These are phyloP conservation scores for Brassica balearica DNA, from an alignment of 441 rosid species.

Conservation along the genomic window DNA sequence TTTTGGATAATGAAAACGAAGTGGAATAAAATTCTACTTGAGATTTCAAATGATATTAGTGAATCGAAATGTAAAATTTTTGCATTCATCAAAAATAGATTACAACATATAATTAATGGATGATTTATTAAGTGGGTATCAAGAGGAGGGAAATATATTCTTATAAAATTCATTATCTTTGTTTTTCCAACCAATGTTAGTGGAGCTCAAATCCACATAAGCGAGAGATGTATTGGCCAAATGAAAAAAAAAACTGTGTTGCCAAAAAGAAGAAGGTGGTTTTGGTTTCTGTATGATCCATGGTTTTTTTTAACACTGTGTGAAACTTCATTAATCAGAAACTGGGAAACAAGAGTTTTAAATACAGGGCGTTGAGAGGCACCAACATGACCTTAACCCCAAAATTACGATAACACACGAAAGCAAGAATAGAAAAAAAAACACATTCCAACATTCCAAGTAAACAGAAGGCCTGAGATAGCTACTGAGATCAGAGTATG, in stretches of 20 bases:
- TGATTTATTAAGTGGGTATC: neutral
- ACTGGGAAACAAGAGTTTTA: too few relatives aligned
- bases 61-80: neutral
- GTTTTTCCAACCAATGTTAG: neutral
- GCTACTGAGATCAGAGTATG: too few relatives aligned
- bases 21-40: neutral
- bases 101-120: neutral
- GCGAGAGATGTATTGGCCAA: neutral
- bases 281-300: neutral
- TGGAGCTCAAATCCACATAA: neutral
- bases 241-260: neutral
- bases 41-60: neutral
- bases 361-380: too few relatives aligned
- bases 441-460: too few relatives aligned
- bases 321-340: too few relatives aligned
- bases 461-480: too few relatives aligned
- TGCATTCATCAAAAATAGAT: neutral
- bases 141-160: too few relatives aligned
- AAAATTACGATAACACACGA: too few relatives aligned
- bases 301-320: neutral
- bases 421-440: too few relatives aligned
- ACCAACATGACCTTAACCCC: too few relatives aligned
- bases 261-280: neutral
- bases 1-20: neutral
- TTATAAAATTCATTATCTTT: too few relatives aligned